Base-by-base conservation (phyloP, 2,329 filamentous ascomycete species). In the Neonectria ditissima region DNA sequence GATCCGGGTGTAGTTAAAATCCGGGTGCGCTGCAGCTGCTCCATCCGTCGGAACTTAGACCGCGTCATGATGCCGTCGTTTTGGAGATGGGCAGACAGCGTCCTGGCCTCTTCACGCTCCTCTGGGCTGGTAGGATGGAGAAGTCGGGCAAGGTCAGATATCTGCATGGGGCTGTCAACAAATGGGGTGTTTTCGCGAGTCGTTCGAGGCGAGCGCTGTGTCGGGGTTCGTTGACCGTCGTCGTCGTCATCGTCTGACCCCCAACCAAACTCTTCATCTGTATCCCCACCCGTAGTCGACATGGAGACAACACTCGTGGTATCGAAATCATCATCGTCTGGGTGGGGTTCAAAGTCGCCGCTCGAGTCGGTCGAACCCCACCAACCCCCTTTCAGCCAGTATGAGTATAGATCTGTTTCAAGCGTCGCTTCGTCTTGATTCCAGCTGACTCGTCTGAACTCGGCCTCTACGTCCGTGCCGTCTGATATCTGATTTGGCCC, bases 331-430 rank as follows among this genome's bases (percentile, higher is more conserved):
- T 88, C 82, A 4, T 87, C 84, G 5, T 81, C 75, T 11, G 82
- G 77, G 8, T 78, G 74, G 1, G 90, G 90, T 32, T 83, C 77
- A 76, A 94, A 98, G 66, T 95, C 91, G 28, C 92, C 92, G 73
- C 92, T 97, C 5, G 84, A 84, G 75, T 98, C 95, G 32, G 90
- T 84, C 16, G 90, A 89, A 1, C 95, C 94, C 89, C 93, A 97
- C 81, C 92, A 92, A 8, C 92, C 93, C 20, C 93, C 93, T 57
- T 85, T 83, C 55, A 91, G 89, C 92, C 93, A 98, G 87, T 94
- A 96, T 30, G 84, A 83, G 76, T 97, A 98, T 2, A 97, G 81
- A 62, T 89, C 90, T 2, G 86, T 84, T 67, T 95, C 91, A 2
- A 97, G 82, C 41, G 87, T 86, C 28, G 86, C 85, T 70, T 96